Evolutionary conservation across 441 rosid species (phyloP).

Genomic region (Biscutella auriculata): DNA sequence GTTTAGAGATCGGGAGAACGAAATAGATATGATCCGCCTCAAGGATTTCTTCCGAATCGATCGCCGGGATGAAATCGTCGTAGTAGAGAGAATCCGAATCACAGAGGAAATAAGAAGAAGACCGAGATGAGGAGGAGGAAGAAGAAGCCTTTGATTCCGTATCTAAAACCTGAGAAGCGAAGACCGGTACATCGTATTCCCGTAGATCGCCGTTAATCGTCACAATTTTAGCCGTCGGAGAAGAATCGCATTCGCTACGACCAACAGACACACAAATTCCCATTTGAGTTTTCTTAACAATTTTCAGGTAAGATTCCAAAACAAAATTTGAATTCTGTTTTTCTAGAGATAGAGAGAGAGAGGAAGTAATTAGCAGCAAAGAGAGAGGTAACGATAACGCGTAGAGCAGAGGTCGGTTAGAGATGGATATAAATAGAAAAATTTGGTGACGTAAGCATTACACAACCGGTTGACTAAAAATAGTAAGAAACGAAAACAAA

Average conservation of each 20-base stretch:
- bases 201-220: constrained; percentile 45
- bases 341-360: background rate
- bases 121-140: constrained; percentile 6
- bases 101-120: constrained; percentile 33
- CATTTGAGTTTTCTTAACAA: constrained; percentile 17
- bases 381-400: constrained; percentile 9
- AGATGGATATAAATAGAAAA: background rate
- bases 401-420: constrained; percentile 9
- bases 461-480: background rate
- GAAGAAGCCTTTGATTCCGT: constrained; percentile 27
- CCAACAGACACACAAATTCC: constrained; percentile 32
- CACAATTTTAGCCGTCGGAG: constrained; percentile 41
- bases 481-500: background rate
- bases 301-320: background rate
- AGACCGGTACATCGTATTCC: constrained; percentile 37
- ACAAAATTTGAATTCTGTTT: background rate
- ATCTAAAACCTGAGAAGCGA: constrained; percentile 37
- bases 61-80: constrained; percentile 48
- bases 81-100: constrained; percentile 42
- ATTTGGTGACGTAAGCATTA: constrained; percentile 1
- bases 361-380: background rate
- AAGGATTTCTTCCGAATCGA: constrained; percentile 30
- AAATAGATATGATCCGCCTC: constrained; percentile 47
- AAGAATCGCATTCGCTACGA: constrained; percentile 11
- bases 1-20: constrained; percentile 45